Evolutionary conservation across 129 eudicot species (phyloP).

Genomic region (Silybum marianum): DNA sequence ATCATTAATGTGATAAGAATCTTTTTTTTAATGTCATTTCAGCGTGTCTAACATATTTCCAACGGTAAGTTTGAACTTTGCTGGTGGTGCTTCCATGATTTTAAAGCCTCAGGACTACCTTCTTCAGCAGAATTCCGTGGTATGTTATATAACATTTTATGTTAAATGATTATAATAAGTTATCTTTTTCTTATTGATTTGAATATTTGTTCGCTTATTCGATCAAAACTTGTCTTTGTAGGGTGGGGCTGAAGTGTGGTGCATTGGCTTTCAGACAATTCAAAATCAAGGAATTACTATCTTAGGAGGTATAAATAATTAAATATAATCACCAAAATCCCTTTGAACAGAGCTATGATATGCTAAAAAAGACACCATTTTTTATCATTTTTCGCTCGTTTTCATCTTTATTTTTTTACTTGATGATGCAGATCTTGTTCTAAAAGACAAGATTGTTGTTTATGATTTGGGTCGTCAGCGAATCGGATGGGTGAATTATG

Average conservation of each 20-base stretch:
- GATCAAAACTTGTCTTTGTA: slow-evolving; percentile 22
- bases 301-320: slow-evolving; percentile 81
- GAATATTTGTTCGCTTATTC: slow-evolving; percentile 1
- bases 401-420: slow-evolving; percentile 16
- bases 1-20: not conserved
- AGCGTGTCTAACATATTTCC: slow-evolving; percentile 79
- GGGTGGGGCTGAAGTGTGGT: slow-evolving; percentile 87
- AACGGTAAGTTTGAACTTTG: slow-evolving; percentile 77
- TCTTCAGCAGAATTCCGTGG: slow-evolving; percentile 77
- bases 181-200: not conserved
- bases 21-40: slow-evolving; percentile 13
- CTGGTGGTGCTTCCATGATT: slow-evolving; percentile 85
- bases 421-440: slow-evolving; percentile 70
- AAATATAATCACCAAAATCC: slow-evolving; percentile 22
- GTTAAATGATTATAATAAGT: not conserved
- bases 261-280: slow-evolving; percentile 84
- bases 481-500: slow-evolving; percentile 89
- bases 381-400: not conserved
- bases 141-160: slow-evolving; percentile 39
- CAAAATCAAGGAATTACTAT: slow-evolving; percentile 81
- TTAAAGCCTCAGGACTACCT: slow-evolving; percentile 87
- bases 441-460: slow-evolving; percentile 82
- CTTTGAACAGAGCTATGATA: not conserved
- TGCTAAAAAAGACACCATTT: not conserved
- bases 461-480: slow-evolving; percentile 88